Evolutionary conservation across 805 yeast species (phyloP), one percentile per base, ranked within the genome.

Genomic region (Zygosaccharomyces rouxii): DNA sequence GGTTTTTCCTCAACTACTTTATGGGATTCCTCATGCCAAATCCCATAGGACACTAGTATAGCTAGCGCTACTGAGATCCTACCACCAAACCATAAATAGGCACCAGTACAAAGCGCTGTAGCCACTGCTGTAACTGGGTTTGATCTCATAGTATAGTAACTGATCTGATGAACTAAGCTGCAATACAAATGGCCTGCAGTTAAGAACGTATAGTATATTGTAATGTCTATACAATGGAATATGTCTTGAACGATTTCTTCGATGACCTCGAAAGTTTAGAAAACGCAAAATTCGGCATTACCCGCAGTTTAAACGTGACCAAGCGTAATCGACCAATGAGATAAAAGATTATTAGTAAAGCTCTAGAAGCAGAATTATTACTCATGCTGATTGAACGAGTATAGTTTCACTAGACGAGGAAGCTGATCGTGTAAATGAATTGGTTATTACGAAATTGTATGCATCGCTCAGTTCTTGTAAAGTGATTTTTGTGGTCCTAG

Each of bases 21-120:
- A 14, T 38, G 46, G 16, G 55, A 44, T 28, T 59, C 53, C 43
- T 55, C 55, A 43, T 49, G 57, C 41, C 55, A 47, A 26, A 67
- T 58, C 23, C 60, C 52, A 45, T 57, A 58, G 29, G 64, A 56
- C 3, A 65, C 46, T 6, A 62, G 54, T 1, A 60, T 38, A 0
- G 70, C 63, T 4, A 71, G 40, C 1, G 67, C 62, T 9, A 72
- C 47, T 14, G 73, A 59, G 3, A 61, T 11, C 52, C 76, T 63
- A 22, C 77, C 77, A 22, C 72, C 72, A 35, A 63, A 55, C 18
- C 58, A 53, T 35, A 56, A 40, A 47, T 59, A 61, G 7, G 48
- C 25, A 9, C 50, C 49, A 7, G 54, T 39, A 25, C 30, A 42
- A n/a, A 35, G 31, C 18, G 22, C 33, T 33, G 43, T 41, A 14